Evolutionary conservation across 1,139 yeast genomes (phyloP), one percentile per base, ranked within the genome.

Genomic region (Saccharomycopsis hybrid): DNA sequence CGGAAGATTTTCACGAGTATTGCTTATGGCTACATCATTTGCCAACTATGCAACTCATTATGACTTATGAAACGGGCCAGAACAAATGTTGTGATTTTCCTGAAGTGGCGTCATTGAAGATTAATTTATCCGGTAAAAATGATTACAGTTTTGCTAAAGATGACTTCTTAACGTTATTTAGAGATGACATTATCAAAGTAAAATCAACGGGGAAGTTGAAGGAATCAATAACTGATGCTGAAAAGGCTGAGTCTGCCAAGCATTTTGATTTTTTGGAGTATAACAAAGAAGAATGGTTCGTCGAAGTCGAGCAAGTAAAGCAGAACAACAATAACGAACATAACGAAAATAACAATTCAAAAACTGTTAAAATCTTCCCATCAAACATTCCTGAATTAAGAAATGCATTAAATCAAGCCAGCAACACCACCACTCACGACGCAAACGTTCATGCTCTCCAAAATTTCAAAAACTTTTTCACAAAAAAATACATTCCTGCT

Each of bases 1-100:
- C 35, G 18, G 13, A 29, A 29, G 36, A 3, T 11, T 44, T 11
- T n/a, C 24, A n/a, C 43, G 36, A n/a, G n/a, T n/a, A n/a, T n/a
- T n/a, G n/a, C n/a, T n/a, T n/a, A n/a, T n/a, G n/a, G n/a, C n/a
- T n/a, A n/a, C n/a, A n/a, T n/a, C n/a, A n/a, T n/a, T n/a, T n/a
- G n/a, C n/a, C n/a, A n/a, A 41, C 38, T 41, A 30, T 40, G 2
- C 44, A 32, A 33, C 39, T 48, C 25, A 28, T 40, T 18, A n/a
- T n/a, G n/a, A n/a, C n/a, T n/a, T n/a, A n/a, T n/a, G n/a, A n/a
- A n/a, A n/a, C n/a, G n/a, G n/a, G n/a, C n/a, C n/a, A n/a, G n/a
- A n/a, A n/a, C n/a, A n/a, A n/a, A n/a, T n/a, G n/a, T n/a, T n/a
- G n/a, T n/a, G n/a, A n/a, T n/a, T 43, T 43, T 9, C 11, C 31